Percentiles rank a stretch among this genome's conserved stretches.
Conservation (phyloP, 768 basidiomycete genomes). For the Boletus speciosus region DNA sequence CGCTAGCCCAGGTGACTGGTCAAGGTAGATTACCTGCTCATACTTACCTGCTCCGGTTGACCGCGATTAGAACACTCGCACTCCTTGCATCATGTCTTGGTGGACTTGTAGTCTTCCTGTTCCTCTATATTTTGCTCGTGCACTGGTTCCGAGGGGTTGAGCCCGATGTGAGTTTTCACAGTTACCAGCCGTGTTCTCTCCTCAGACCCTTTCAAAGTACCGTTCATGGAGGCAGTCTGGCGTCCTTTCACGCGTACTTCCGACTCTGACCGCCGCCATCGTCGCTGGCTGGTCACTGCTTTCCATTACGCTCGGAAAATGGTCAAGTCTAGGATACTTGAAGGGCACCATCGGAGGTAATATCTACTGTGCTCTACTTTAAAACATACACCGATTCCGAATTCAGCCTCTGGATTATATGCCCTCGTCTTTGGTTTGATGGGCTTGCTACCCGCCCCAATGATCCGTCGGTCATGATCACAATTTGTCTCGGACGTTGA, state of each 20-base stretch:
- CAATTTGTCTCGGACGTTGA: constrained; percentile 27
- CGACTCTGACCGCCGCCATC: constrained; percentile 65
- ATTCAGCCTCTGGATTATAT: constrained; percentile 64
- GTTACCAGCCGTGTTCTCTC: background rate
- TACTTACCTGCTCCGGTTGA: constrained; percentile 3
- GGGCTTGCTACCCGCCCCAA: constrained; percentile 67
- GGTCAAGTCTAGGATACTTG: constrained; percentile 62
- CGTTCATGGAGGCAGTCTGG: constrained; percentile 72
- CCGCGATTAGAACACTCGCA: constrained; percentile 46
- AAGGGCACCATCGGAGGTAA: constrained; percentile 62
- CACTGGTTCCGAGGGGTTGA: constrained; percentile 66
- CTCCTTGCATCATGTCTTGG: constrained; percentile 53
- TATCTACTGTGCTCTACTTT: constrained; percentile 1
- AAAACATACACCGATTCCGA: background rate
- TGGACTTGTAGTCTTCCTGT: constrained; percentile 60
- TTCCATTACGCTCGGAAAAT: constrained; percentile 60
- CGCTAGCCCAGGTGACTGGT: constrained; percentile 44
- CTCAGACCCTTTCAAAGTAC: constrained; percentile 45
- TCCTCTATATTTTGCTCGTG: constrained; percentile 66
- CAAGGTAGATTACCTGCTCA: constrained; percentile 37
- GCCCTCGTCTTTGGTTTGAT: constrained; percentile 70
- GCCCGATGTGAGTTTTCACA: constrained; percentile 54
- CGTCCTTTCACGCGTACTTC: constrained; percentile 64
- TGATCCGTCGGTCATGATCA: constrained; percentile 43
- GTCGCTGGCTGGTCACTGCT: constrained; percentile 67